These are phyloP conservation scores for Epichloe baconii DNA, from an alignment of 2,329 filamentous ascomycete genomes.

Conservation along the genomic window DNA sequence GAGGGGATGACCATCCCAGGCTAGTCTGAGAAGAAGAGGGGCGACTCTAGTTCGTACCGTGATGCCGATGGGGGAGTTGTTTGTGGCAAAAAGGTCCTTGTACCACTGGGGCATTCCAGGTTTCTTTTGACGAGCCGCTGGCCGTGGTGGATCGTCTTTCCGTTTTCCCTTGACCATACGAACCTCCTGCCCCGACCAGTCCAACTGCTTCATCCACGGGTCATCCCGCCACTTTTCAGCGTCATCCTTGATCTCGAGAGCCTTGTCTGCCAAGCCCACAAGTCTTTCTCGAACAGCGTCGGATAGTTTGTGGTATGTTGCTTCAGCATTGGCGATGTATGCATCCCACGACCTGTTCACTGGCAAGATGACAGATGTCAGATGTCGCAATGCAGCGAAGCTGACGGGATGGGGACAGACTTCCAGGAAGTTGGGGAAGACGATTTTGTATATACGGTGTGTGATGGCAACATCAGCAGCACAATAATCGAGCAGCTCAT, in stretches of 20 bases:
- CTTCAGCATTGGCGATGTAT: constrained; percentile 74
- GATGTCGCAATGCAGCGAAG: constrained; percentile 82
- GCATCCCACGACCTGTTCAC: constrained; percentile 78
- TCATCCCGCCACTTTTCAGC: constrained; percentile 60
- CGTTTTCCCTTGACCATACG: constrained; percentile 86
- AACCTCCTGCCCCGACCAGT: constrained; percentile 90
- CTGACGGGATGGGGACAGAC: constrained; percentile 95
- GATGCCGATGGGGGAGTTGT: constrained; percentile 55
- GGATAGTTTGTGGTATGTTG: constrained; percentile 65
- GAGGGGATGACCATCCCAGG: constrained; percentile 82
- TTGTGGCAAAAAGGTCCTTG: constrained; percentile 65
- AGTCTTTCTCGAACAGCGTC: constrained; percentile 68
- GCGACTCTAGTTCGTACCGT: constrained; percentile 81
- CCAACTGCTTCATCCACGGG: constrained; percentile 84
- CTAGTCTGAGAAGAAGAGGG: constrained; percentile 67
- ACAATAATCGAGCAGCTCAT: constrained; percentile 84
- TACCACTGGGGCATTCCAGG: constrained; percentile 95
- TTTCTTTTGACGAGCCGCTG: constrained; percentile 74
- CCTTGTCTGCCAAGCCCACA: constrained; percentile 59
- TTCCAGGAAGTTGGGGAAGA: constrained; percentile 79
- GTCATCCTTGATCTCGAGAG: constrained; percentile 59
- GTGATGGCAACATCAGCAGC: constrained; percentile 89
- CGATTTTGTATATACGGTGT: constrained; percentile 84
- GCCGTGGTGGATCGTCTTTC: constrained; percentile 66
- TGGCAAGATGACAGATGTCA: constrained; percentile 87